Percentiles rank a stretch among this genome's conserved stretches.
These are phyloP conservation scores for Acrocalymma vagum DNA, from an alignment of 2,329 filamentous ascomycete genomes.

Conservation along the genomic window DNA sequence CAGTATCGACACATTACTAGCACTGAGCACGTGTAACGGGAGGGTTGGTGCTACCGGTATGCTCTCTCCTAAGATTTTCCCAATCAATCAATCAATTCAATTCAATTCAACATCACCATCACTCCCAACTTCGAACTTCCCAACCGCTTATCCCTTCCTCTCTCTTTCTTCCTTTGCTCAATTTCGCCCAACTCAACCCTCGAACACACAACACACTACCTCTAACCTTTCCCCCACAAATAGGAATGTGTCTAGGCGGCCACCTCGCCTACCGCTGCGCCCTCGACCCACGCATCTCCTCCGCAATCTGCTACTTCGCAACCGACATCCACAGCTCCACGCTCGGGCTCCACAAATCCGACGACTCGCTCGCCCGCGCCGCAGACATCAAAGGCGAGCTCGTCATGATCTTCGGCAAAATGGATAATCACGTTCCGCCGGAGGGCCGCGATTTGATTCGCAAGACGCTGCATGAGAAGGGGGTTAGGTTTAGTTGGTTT, in stretches of 20 bases:
- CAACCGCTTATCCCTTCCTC: too few species aligned
- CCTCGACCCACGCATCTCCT: constrained; percentile 78
- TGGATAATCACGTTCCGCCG: constrained; percentile 88
- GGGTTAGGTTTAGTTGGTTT: constrained; percentile 80
- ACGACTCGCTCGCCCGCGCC: constrained; percentile 69
- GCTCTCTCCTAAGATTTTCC: constrained; percentile 4
- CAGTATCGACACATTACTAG: constrained; percentile 50
- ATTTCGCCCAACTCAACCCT: too few species aligned
- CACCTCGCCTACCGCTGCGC: constrained; percentile 80
- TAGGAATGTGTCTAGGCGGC: constrained; percentile 86
- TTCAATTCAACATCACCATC: neutral
- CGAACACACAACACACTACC: too few species aligned
- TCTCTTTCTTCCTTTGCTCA: too few species aligned
- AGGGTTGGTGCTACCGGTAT: constrained; percentile 60
- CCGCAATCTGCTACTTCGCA: constrained; percentile 87
- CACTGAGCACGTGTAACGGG: constrained; percentile 69
- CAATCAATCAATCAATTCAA: neutral
- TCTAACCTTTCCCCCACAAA: constrained; percentile 64
- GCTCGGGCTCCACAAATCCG: constrained; percentile 73
- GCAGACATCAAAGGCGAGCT: constrained; percentile 78
- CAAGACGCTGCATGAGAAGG: constrained; percentile 79
- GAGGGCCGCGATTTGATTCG: constrained; percentile 84
- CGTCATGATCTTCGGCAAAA: constrained; percentile 89
- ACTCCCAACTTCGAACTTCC: too few species aligned
- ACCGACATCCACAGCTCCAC: constrained; percentile 87